Evolutionary conservation across 2,329 filamentous ascomycete species (phyloP).

Genomic region (Pseudopyrenochaeta lycopersici): DNA sequence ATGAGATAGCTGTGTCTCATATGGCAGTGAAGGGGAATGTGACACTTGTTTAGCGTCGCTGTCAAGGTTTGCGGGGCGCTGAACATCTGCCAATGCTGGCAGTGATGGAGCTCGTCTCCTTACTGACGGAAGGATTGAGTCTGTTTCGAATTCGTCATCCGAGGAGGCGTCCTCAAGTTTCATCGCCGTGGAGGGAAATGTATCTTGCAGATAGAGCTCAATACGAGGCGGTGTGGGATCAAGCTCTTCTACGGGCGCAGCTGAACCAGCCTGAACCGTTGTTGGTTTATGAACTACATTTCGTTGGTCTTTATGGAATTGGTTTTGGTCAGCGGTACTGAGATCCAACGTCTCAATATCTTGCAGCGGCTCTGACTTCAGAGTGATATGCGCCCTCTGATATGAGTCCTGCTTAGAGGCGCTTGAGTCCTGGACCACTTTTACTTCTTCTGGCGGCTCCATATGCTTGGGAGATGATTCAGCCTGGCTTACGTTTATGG

Average conservation of each 20-base stretch:
- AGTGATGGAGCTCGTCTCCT: neutral
- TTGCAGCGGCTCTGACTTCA: slow-evolving; percentile 11
- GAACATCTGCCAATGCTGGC: slow-evolving; percentile 7
- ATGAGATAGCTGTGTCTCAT: slow-evolving; percentile 36
- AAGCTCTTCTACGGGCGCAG: slow-evolving; percentile 6
- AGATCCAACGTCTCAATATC: neutral
- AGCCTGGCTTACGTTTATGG: neutral
- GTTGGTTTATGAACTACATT: neutral
- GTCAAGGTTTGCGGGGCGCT: slow-evolving; percentile 27
- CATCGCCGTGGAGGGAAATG: slow-evolving; percentile 36
- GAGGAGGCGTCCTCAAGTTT: slow-evolving; percentile 32
- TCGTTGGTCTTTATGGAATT: neutral
- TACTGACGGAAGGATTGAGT: slow-evolving; percentile 11
- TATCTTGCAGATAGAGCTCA: slow-evolving; percentile 17
- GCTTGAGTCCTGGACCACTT: neutral
- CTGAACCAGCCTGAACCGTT: neutral
- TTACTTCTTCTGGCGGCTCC: slow-evolving; percentile 8
- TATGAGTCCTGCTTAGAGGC: slow-evolving; percentile 8
- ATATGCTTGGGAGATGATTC: slow-evolving; percentile 31
- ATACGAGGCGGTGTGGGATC: slow-evolving; percentile 21
- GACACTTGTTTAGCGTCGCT: slow-evolving; percentile 31
- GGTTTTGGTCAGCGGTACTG: neutral
- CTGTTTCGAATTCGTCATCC: slow-evolving; percentile 17
- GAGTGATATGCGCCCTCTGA: slow-evolving; percentile 1
- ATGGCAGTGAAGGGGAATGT: slow-evolving; percentile 27